A percentile compares a stretch with the other conserved stretches of the same genome.
Evolutionary conservation across 179 eudicot species (phyloP).

Genomic region (Pouteria campechiana): DNA sequence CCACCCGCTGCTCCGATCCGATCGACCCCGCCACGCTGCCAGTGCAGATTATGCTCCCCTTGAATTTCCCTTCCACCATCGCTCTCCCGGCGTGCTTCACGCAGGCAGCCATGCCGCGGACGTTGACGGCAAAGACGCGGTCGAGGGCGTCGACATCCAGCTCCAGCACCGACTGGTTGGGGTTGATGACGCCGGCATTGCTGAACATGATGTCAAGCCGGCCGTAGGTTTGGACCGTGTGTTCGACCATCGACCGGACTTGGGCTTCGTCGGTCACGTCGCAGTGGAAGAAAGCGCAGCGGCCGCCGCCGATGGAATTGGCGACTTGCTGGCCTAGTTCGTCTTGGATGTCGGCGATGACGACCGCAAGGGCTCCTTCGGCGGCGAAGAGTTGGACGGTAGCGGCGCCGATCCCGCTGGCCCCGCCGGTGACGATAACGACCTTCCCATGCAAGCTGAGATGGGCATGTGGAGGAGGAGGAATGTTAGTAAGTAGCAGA

Average conservation of each 20-base stretch:
- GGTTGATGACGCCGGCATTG: conserved; percentile 7
- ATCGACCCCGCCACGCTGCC: conserved; percentile 14
- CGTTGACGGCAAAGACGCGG: not conserved
- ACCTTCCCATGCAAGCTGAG: conserved; percentile 18
- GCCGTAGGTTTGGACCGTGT: conserved; percentile 8
- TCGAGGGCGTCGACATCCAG: conserved; percentile 9
- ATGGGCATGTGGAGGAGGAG: too few species aligned
- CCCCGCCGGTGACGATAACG: conserved; percentile 21
- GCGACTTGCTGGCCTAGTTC: conserved; percentile 7
- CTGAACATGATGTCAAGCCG: conserved; percentile 21
- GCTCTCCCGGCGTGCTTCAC: conserved; percentile 19
- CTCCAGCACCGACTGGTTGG: conserved; percentile 5
- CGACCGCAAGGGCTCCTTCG: conserved; percentile 8
- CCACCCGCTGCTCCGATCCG: conserved; percentile 1
- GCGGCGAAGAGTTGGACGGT: conserved; percentile 11
- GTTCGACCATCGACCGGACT: conserved; percentile 7
- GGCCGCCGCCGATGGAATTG: conserved; percentile 4
- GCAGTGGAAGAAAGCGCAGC: conserved; percentile 11
- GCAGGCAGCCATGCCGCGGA: conserved; percentile 13
- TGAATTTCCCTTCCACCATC: conserved; percentile 12
- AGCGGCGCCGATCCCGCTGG: conserved; percentile 18
- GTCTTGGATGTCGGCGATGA: conserved; percentile 22
- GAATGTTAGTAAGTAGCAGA: too few species aligned
- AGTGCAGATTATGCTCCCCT: conserved; percentile 17
- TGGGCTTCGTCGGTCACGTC: conserved; percentile 12